Percentiles rank a stretch among this genome's conserved stretches.
Conservation (phyloP, 2,329 filamentous ascomycete genomes). For the Calonectria crousiana region DNA sequence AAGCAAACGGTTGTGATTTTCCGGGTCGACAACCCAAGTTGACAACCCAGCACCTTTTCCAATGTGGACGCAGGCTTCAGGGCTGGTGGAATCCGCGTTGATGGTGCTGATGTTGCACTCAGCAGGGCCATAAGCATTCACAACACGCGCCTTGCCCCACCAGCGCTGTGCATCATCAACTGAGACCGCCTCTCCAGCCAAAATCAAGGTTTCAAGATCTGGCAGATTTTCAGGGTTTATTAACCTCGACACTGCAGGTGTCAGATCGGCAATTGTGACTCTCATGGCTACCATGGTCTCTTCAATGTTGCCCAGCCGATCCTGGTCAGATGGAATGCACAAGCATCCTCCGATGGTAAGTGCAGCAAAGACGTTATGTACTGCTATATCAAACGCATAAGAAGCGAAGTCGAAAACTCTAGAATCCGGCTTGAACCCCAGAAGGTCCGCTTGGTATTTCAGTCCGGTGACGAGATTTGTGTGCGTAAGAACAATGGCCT, state of each 20-base stretch:
- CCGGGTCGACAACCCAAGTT: constrained; percentile 41
- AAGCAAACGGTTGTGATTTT: constrained; percentile 35
- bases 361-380: constrained; percentile 45
- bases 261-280: constrained; percentile 9
- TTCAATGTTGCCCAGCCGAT: constrained; percentile 13
- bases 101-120: constrained; percentile 23
- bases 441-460: constrained; percentile 26
- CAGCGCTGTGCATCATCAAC: constrained; percentile 11
- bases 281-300: not conserved
- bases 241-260: constrained; percentile 20
- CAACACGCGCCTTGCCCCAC: not conserved
- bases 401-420: constrained; percentile 34
- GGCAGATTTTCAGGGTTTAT: constrained; percentile 14
- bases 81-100: not conserved
- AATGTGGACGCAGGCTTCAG: not conserved
- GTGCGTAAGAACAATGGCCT: constrained; percentile 35
- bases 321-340: constrained; percentile 25
- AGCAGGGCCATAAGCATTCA: constrained; percentile 24
- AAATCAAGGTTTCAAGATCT: constrained; percentile 17
- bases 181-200: constrained; percentile 22
- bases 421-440: not conserved
- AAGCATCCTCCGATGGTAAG: constrained; percentile 53
- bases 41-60: constrained; percentile 12
- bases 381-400: constrained; percentile 5
- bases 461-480: constrained; percentile 21